Evolutionary conservation across 2,329 filamentous ascomycete species (phyloP).

Genomic region (Calcarisporium arbuscula): DNA sequence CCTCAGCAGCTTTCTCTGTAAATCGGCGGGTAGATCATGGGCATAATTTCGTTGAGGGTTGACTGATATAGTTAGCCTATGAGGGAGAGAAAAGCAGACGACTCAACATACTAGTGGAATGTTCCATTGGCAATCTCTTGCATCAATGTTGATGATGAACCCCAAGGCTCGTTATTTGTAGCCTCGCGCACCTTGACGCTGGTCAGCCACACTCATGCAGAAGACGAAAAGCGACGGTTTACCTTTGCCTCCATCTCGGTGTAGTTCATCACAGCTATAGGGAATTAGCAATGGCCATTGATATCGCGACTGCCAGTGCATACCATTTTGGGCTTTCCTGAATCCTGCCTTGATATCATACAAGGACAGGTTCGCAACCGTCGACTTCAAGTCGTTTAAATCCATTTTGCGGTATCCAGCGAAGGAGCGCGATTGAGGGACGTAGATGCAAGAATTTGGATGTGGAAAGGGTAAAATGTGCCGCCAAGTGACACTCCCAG

Average conservation of each 20-base stretch:
- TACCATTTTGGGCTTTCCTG: conserved; percentile 95
- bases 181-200: conserved; percentile 76
- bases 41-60: conserved; percentile 98
- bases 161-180: conserved; percentile 99
- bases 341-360: conserved; percentile 95
- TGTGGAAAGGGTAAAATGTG: background rate
- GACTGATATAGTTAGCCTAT: conserved; percentile 47
- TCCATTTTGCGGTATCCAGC: conserved; percentile 58
- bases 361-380: conserved; percentile 84
- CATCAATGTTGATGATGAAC: conserved; percentile 76
- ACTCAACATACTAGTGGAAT: conserved; percentile 78
- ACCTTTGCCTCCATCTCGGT: conserved; percentile 83
- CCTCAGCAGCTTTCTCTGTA: conserved; percentile 95
- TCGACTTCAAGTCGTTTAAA: conserved; percentile 75
- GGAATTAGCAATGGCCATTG: conserved; percentile 9
- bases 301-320: conserved; percentile 7
- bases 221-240: too few relatives aligned
- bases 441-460: background rate
- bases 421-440: too few relatives aligned
- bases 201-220: too few relatives aligned
- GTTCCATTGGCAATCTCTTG: conserved; percentile 98
- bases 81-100: conserved; percentile 1
- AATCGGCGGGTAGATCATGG: conserved; percentile 99
- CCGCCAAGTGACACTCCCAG: background rate
- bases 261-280: conserved; percentile 92